Percentiles rank a stretch among this genome's conserved stretches.
Evolutionary conservation across 495 filamentous ascomycete genomes (phyloP).

Genomic region (Aspergillus funiculosus): DNA sequence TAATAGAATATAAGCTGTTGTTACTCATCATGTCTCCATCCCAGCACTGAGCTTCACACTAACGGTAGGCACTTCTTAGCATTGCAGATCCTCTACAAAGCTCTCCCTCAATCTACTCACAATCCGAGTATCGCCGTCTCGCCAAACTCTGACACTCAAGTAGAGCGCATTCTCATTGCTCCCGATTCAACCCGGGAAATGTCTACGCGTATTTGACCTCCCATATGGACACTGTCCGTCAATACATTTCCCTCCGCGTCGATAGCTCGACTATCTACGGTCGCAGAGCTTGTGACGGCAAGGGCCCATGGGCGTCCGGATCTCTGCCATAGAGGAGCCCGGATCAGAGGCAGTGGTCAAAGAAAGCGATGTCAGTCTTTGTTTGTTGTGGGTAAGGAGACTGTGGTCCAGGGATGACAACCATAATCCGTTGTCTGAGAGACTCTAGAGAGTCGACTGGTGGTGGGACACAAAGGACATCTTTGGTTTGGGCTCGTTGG

Average conservation of each 20-base stretch:
- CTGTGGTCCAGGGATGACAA: slow-evolving; percentile 65
- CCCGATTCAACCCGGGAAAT: no score
- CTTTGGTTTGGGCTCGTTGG: slow-evolving; percentile 51
- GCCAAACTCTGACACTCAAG: no score
- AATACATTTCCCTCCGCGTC: slow-evolving; percentile 47
- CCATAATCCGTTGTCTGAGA: slow-evolving; percentile 44
- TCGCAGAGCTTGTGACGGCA: slow-evolving; percentile 75
- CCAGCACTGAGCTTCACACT: no score
- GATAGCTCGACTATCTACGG: slow-evolving; percentile 53
- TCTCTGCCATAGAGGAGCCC: slow-evolving; percentile 48
- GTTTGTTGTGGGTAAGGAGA: slow-evolving; percentile 78
- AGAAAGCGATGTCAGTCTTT: slow-evolving; percentile 53
- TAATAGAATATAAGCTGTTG: no score
- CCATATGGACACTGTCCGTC: slow-evolving; percentile 58
- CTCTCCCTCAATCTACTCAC: no score
- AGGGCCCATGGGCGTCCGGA: slow-evolving; percentile 74
- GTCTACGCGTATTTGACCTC: slow-evolving; percentile 52
- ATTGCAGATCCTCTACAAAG: no score
- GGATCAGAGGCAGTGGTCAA: slow-evolving; percentile 14
- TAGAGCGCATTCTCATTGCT: no score
- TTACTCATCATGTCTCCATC: no score
- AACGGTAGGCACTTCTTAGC: no score
- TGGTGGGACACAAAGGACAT: slow-evolving; percentile 74
- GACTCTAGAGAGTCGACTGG: slow-evolving; percentile 73
- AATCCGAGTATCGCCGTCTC: no score